Percentiles rank a stretch among this genome's conserved stretches.
Evolutionary conservation across 2,329 filamentous ascomycete genomes (phyloP).

Genomic region (Penicillium sp.): DNA sequence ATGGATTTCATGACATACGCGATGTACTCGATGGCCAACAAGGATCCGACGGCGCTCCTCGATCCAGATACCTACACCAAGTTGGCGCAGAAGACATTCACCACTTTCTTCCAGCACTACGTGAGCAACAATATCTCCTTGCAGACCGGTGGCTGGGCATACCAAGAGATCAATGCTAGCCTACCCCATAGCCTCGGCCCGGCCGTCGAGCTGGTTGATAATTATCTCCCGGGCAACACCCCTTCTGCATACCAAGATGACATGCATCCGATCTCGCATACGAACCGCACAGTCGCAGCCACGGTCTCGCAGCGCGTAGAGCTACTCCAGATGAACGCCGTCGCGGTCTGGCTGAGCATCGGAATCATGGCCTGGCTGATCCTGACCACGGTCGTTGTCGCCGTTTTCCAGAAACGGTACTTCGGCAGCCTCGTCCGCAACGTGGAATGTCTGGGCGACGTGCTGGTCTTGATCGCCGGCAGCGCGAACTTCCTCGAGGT

Average conservation of each 20-base stretch:
- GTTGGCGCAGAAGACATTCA: constrained; percentile 23
- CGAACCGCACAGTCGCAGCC: constrained; percentile 12
- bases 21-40: constrained; percentile 27
- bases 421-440: constrained; percentile 17
- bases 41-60: constrained; percentile 22
- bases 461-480: constrained; percentile 17
- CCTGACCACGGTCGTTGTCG: constrained; percentile 10
- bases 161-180: constrained; percentile 25
- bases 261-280: constrained; percentile 17
- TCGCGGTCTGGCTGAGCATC: constrained; percentile 19
- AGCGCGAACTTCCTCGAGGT: constrained; percentile 18
- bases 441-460: constrained; percentile 17
- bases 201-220: not conserved
- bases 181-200: too few species aligned
- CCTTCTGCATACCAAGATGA: constrained; percentile 11
- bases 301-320: constrained; percentile 12
- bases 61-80: constrained; percentile 12
- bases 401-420: constrained; percentile 13
- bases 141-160: constrained; percentile 22
- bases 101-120: constrained; percentile 34
- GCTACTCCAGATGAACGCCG: constrained; percentile 17
- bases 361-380: constrained; percentile 18
- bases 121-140: constrained; percentile 21
- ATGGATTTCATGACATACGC: constrained; percentile 33
- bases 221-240: constrained; percentile 4